A percentile compares a stretch with the other conserved stretches of the same genome.
These are phyloP conservation scores for Pestalotiopsis sp. DNA, from an alignment of 2,329 filamentous ascomycete genomes.

Conservation along the genomic window DNA sequence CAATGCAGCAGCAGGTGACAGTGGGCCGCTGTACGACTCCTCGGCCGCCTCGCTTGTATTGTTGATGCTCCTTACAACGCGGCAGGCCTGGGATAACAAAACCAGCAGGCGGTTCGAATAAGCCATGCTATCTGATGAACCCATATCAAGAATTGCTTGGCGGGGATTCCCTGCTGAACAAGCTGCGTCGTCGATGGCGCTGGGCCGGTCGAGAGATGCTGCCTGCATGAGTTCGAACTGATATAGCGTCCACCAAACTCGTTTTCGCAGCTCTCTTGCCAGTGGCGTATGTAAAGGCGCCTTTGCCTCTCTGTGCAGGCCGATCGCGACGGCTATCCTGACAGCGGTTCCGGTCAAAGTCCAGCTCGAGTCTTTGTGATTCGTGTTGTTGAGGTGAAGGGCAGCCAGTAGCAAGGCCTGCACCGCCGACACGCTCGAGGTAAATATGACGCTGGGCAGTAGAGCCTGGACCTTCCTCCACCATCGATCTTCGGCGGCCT, in stretches of 20 bases:
- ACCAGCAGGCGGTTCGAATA: constrained; percentile 39
- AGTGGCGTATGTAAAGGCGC: constrained; percentile 37
- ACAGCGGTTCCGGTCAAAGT: constrained; percentile 45
- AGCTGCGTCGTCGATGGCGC: constrained; percentile 41
- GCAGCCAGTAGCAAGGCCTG: constrained; percentile 45
- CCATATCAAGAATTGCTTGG: constrained; percentile 37
- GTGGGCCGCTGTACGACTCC: constrained; percentile 38
- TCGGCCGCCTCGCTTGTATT: constrained; percentile 22
- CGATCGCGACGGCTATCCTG: constrained; percentile 46
- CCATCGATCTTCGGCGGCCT: constrained; percentile 35
- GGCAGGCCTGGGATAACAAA: constrained; percentile 39
- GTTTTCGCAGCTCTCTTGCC: constrained; percentile 31
- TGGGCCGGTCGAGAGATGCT: constrained; percentile 45
- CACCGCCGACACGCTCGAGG: constrained; percentile 42
- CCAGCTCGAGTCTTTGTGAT: constrained; percentile 43
- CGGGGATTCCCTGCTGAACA: constrained; percentile 37
- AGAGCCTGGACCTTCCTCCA: constrained; percentile 42
- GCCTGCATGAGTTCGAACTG: constrained; percentile 42
- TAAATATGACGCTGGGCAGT: constrained; percentile 44
- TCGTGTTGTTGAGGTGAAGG: constrained; percentile 47
- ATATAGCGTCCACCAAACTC: constrained; percentile 38
- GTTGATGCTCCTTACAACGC: constrained; percentile 34
- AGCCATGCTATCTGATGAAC: constrained; percentile 39
- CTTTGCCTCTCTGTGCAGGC: constrained; percentile 43
- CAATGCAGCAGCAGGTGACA: constrained; percentile 39